Conservation (phyloP, 345 rosid species). For the Cardamine occulta region DNA sequence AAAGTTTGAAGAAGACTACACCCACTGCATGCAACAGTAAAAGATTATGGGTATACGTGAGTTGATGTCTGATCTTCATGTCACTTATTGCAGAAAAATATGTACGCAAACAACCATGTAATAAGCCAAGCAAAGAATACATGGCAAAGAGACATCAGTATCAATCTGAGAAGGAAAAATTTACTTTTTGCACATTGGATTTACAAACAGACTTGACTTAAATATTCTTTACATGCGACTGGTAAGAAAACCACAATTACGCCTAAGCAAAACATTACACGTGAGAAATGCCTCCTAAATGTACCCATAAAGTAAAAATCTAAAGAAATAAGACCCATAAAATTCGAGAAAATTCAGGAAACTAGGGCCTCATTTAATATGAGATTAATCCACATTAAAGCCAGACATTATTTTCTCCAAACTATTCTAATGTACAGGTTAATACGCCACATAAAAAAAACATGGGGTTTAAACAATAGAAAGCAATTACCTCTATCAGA, state of each 20-base stretch:
- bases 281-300: neutral
- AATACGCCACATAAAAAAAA: no score
- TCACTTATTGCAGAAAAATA: neutral
- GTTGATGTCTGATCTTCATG: neutral
- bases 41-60: neutral
- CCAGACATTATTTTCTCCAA: no score
- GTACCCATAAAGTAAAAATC: neutral
- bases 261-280: neutral
- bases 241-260: conserved; percentile 1
- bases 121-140: neutral
- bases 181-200: no score
- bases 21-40: neutral
- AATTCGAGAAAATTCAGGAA: no score
- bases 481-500: conserved; percentile 63
- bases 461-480: neutral
- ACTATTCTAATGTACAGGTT: no score
- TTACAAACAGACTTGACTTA: neutral
- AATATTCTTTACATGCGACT: neutral
- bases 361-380: no score
- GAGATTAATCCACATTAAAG: no score
- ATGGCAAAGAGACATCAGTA: neutral
- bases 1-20: neutral
- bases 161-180: no score
- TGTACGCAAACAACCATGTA: neutral
- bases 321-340: no score